Conservation (phyloP, 345 rosid species). For the Aethionema arabicum region DNA sequence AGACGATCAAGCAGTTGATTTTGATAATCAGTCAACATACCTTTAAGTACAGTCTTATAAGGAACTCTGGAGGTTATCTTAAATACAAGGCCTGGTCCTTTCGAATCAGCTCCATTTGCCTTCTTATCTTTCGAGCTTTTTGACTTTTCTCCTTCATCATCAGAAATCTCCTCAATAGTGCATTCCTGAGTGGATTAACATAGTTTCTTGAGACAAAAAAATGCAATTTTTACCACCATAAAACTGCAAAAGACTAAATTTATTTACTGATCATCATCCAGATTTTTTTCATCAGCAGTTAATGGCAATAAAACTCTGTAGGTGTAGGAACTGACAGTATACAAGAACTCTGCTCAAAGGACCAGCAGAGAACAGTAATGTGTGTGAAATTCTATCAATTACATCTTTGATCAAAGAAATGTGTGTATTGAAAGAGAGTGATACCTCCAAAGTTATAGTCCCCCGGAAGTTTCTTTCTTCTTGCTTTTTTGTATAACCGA, state of each 20-base stretch:
- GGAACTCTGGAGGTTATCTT: slow-evolving; percentile 87
- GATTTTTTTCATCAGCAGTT: not conserved
- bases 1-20: slow-evolving; percentile 10
- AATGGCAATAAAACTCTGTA: slow-evolving; percentile 2
- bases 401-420: not conserved
- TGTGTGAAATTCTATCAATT: slow-evolving; percentile 12
- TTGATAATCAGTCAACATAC: slow-evolving; percentile 32
- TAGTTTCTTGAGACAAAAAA: slow-evolving; percentile 4
- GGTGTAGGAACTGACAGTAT: not conserved
- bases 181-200: slow-evolving; percentile 63
- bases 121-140: slow-evolving; percentile 86
- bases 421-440: not conserved
- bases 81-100: slow-evolving; percentile 67
- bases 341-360: not conserved
- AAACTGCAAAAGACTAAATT: not conserved
- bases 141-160: slow-evolving; percentile 69
- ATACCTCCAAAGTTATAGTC: slow-evolving; percentile 80
- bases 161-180: slow-evolving; percentile 70
- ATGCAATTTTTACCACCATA: not conserved
- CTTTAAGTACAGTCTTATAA: slow-evolving; percentile 86
- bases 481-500: slow-evolving; percentile 89
- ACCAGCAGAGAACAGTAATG: slow-evolving; percentile 6
- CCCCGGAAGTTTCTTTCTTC: slow-evolving; percentile 94
- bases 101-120: slow-evolving; percentile 75
- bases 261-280: not conserved